Evolutionary conservation across 176 grass and related monocot genomes (phyloP).

Genomic region (Oryza meridionalis): DNA sequence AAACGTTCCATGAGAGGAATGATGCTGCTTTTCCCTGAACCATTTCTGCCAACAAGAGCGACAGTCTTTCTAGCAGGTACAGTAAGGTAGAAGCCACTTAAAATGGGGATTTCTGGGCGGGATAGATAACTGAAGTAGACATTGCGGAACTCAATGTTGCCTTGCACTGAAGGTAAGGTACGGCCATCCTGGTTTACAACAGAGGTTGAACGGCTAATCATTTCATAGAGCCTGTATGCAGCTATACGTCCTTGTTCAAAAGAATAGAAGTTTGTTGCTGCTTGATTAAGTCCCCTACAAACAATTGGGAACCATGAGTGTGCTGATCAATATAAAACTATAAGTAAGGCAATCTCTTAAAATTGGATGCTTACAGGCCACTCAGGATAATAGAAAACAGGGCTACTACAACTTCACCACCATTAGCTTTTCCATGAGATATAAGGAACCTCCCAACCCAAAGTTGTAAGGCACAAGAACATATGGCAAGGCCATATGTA

Average conservation of each 20-base stretch:
- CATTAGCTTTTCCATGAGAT: conserved; percentile 81
- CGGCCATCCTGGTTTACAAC: conserved; percentile 79
- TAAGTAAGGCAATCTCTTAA: conserved; percentile 30
- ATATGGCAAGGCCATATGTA: conserved; percentile 99
- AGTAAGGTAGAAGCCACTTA: conserved; percentile 96
- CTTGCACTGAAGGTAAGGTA: conserved; percentile 75
- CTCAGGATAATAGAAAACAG: conserved; percentile 90
- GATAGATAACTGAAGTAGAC: conserved; percentile 99
- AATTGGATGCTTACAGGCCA: conserved; percentile 78
- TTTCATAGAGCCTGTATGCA: conserved; percentile 96
- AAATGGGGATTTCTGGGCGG: conserved; percentile 94
- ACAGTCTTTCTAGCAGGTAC: conserved; percentile 93
- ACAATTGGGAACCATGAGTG: conserved; percentile 28
- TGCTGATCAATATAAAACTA: conserved; percentile 35
- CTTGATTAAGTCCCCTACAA: conserved; percentile 95
- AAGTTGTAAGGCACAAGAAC: conserved; percentile 98
- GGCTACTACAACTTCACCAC: conserved; percentile 86
- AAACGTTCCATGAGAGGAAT: conserved; percentile 99
- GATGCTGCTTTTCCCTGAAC: conserved; percentile 99
- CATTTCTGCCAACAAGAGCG: conserved; percentile 98
- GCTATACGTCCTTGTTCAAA: conserved; percentile 99
- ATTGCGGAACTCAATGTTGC: conserved; percentile 99
- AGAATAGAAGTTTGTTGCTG: conserved; percentile 96
- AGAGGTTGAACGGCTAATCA: conserved; percentile 92
- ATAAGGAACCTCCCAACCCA: conserved; percentile 91